A percentile compares a stretch with the other conserved stretches of the same genome.
phyloP scores from a whole-genome alignment of 371 early-diverging fungal genomes.

The Cladochytrium tenue region DNA sequence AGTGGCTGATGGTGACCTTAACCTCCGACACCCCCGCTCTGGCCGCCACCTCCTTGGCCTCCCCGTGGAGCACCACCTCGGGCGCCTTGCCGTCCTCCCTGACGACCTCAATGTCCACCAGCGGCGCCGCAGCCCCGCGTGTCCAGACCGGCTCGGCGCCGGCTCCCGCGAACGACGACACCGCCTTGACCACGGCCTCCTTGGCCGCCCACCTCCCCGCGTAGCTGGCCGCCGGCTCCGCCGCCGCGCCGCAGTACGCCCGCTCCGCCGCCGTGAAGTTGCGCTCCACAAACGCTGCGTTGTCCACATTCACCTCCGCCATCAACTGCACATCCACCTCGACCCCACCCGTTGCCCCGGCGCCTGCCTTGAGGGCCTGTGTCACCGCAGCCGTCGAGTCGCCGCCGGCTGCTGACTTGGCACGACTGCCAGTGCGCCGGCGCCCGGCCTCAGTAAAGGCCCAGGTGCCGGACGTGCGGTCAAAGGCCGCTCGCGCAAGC shows the following conservation, averaged over 20 bases:
- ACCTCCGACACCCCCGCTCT: conserved; percentile 73
- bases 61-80: conserved; percentile 80
- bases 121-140: conserved; percentile 82
- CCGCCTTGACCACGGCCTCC: conserved; percentile 94
- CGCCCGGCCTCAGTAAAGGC: conserved; percentile 47
- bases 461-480: conserved; percentile 74
- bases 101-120: conserved; percentile 87
- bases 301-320: conserved; percentile 76
- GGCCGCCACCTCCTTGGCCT: conserved; percentile 71
- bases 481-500: conserved; percentile 81
- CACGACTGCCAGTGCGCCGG: not conserved
- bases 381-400: conserved; percentile 57
- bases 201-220: conserved; percentile 96
- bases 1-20: conserved; percentile 91
- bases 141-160: conserved; percentile 67
- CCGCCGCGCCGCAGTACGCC: conserved; percentile 67
- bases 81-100: conserved; percentile 81
- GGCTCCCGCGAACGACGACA: conserved; percentile 60
- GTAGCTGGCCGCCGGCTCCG: conserved; percentile 80
- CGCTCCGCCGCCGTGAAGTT: conserved; percentile 85
- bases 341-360: conserved; percentile 47
- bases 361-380: conserved; percentile 31
- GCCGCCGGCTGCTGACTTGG: conserved; percentile 32
- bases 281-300: conserved; percentile 83
- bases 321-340: conserved; percentile 93